A percentile compares a stretch with the other conserved stretches of the same genome.
These are phyloP conservation scores for Coemansia sp. DNA, from an alignment of 192 early-diverging fungal genomes.

Conservation along the genomic window DNA sequence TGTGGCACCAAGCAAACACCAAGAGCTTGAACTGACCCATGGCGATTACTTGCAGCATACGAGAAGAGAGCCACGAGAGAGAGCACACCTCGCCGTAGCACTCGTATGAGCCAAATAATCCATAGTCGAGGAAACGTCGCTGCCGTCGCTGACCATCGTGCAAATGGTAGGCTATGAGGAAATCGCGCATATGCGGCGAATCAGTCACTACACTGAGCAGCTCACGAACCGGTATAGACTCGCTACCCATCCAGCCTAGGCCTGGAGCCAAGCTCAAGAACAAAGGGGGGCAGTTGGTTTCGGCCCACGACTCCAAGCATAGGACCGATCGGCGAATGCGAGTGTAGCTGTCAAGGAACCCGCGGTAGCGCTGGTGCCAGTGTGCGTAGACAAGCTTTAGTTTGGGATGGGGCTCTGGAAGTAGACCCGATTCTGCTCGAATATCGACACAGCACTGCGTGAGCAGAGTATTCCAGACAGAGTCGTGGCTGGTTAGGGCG, in stretches of 20 bases:
- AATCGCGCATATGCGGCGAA: conserved; percentile 42
- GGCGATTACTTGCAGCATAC: conserved; percentile 42
- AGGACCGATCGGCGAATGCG: conserved; percentile 29
- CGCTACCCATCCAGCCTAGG: conserved; percentile 36
- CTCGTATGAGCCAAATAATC: conserved; percentile 45
- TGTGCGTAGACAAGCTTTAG: conserved; percentile 19
- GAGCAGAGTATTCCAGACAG: conserved; percentile 32
- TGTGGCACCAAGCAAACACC: conserved; percentile 43
- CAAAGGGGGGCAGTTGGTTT: conserved; percentile 8
- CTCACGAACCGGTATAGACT: conserved; percentile 37
- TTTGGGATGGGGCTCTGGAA: neutral
- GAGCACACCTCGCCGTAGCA: conserved; percentile 48
- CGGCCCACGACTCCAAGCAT: conserved; percentile 33
- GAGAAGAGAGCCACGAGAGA: conserved; percentile 40
- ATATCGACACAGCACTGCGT: conserved; percentile 5
- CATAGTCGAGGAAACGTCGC: conserved; percentile 17
- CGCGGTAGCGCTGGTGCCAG: conserved; percentile 30
- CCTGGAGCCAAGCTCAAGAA: conserved; percentile 40
- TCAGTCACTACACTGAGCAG: conserved; percentile 37
- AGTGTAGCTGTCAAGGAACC: conserved; percentile 44
- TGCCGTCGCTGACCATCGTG: conserved; percentile 46
- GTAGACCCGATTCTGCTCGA: neutral
- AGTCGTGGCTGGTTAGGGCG: conserved; percentile 18
- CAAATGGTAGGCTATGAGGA: conserved; percentile 46
- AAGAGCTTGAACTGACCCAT: conserved; percentile 31